Conservation (phyloP, 352 stramenopile genomes). For the Phytophthora capsici region DNA sequence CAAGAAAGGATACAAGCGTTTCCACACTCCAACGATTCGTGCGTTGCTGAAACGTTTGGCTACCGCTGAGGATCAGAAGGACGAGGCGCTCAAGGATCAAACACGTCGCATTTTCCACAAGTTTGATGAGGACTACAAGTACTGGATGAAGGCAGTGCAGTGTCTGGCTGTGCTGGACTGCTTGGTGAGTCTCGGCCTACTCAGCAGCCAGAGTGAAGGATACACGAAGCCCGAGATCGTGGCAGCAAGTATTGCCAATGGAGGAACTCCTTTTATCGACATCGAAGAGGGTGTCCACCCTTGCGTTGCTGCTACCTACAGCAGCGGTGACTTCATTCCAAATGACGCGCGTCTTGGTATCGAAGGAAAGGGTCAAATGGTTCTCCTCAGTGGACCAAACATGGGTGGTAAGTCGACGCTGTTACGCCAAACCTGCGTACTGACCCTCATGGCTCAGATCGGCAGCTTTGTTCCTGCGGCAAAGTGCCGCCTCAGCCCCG, state of each 20-base stretch:
- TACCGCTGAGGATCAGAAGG: conserved; percentile 79
- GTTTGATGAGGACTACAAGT: conserved; percentile 94
- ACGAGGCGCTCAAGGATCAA: conserved; percentile 88
- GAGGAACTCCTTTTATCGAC: conserved; percentile 77
- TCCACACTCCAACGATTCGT: conserved; percentile 90
- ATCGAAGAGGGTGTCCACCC: conserved; percentile 96
- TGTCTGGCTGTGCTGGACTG: conserved; percentile 96
- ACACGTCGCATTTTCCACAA: conserved; percentile 95
- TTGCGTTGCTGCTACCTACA: conserved; percentile 89
- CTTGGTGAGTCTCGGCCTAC: conserved; percentile 93
- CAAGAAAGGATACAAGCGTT: conserved; percentile 94
- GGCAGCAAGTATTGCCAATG: conserved; percentile 56
- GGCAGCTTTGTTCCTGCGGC: conserved; percentile 98
- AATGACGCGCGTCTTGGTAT: conserved; percentile 95
- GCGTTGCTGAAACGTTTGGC: conserved; percentile 77
- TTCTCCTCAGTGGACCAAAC: conserved; percentile 98
- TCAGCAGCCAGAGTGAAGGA: conserved; percentile 93
- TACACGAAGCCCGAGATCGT: conserved; percentile 94
- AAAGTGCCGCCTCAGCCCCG: conserved; percentile 93
- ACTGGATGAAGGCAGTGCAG: conserved; percentile 94
- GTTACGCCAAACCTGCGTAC: conserved; percentile 97
- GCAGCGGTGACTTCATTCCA: conserved; percentile 94
- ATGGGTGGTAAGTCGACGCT: conserved; percentile 99
- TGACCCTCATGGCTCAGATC: conserved; percentile 98
- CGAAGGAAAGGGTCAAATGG: conserved; percentile 62